Evolutionary conservation across 139 green algal genomes (phyloP).

Genomic region (Coelastrella sp.): DNA sequence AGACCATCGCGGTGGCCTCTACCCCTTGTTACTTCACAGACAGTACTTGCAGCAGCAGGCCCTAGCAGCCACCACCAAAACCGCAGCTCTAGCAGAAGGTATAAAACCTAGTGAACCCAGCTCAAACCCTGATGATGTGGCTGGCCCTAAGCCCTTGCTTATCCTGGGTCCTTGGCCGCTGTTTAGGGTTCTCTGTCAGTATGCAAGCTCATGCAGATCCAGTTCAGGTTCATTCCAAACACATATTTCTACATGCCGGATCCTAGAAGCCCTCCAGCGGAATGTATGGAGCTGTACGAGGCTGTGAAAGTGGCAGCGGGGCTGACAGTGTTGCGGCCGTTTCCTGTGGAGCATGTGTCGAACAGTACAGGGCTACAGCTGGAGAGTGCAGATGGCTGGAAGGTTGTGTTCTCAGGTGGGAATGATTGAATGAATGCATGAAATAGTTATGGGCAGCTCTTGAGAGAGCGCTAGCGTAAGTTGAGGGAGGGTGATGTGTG

Average conservation of each 20-base stretch:
- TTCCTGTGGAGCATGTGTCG: constrained; percentile 64
- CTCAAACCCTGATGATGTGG: no score
- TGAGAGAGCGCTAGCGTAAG: no score
- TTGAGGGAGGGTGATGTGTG: no score
- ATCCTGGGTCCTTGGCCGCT: constrained; percentile 89
- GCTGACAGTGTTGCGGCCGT: constrained; percentile 70
- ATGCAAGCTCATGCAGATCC: constrained; percentile 63
- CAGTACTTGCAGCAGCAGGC: constrained; percentile 65
- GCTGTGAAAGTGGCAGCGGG: constrained; percentile 57
- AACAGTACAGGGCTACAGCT: constrained; percentile 82
- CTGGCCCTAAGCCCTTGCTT: constrained; percentile 75
- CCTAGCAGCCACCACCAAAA: constrained; percentile 15
- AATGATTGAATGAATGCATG: no score
- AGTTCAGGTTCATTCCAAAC: constrained; percentile 77
- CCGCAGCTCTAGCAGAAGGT: neutral
- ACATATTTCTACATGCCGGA: constrained; percentile 18
- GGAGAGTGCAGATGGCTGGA: constrained; percentile 70
- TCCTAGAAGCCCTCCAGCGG: neutral
- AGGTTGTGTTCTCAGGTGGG: constrained; percentile 87
- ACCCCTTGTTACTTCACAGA: constrained; percentile 71
- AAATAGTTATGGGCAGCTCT: no score
- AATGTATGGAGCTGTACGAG: neutral
- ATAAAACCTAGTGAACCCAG: neutral
- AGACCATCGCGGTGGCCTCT: constrained; percentile 96
- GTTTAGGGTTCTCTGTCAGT: constrained; percentile 75